These are phyloP conservation scores for Diaporthe vexans DNA, from an alignment of 2,329 filamentous ascomycete species.

Conservation along the genomic window DNA sequence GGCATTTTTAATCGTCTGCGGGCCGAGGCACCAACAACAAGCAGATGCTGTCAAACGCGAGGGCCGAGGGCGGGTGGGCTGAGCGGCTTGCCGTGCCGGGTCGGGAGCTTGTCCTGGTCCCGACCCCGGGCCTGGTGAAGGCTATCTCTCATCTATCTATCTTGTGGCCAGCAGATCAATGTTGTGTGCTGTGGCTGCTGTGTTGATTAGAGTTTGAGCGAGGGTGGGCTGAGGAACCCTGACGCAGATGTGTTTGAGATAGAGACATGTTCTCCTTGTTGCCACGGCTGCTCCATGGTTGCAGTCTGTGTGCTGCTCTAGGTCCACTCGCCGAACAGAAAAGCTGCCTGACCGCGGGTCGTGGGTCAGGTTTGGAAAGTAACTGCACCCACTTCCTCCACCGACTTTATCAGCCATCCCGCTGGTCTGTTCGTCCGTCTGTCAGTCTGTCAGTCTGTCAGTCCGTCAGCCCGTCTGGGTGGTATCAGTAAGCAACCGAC, in stretches of 20 bases:
- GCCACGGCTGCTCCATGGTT: background rate
- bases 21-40: background rate
- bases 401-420: constrained; percentile 2
- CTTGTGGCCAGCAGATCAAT: constrained; percentile 16
- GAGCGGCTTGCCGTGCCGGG: background rate
- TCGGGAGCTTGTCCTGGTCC: constrained; percentile 21
- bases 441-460: constrained; percentile 1
- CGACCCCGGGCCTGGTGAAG: constrained; percentile 11
- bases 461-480: constrained; percentile 5
- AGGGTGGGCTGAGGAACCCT: background rate
- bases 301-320: background rate
- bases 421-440: background rate
- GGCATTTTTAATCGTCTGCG: background rate
- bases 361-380: background rate
- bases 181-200: background rate
- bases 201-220: background rate
- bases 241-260: constrained; percentile 7
- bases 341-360: constrained; percentile 8
- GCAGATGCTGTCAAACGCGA: constrained; percentile 23
- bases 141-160: constrained; percentile 19
- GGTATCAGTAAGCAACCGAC: background rate
- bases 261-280: background rate
- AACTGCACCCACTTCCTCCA: constrained; percentile 1
- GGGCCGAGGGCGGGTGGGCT: background rate
- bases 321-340: background rate